Conservation (phyloP, 768 basidiomycete genomes). For the Mycena rosella region DNA sequence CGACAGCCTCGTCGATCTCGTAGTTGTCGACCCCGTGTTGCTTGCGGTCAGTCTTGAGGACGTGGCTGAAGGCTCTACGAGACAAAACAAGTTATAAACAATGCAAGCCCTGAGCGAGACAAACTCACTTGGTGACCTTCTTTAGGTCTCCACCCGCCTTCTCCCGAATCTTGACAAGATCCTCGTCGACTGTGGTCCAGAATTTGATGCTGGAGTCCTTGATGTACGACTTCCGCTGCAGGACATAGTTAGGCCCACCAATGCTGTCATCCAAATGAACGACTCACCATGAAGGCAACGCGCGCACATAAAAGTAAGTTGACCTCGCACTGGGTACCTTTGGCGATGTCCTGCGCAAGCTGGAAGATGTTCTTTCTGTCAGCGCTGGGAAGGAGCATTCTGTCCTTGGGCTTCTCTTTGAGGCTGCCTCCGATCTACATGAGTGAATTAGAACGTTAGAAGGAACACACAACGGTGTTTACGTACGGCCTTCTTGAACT, state of each 20-base stretch:
- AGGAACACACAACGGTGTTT: background rate
- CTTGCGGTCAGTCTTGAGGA: too few relatives aligned
- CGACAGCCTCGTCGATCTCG: too few relatives aligned
- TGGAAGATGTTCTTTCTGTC: conserved; percentile 7
- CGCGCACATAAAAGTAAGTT: conserved; percentile 8
- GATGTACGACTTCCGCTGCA: background rate
- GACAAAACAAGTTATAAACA: too few relatives aligned
- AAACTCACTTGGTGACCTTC: too few relatives aligned
- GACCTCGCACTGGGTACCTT: background rate
- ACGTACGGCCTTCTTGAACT: conserved; percentile 2
- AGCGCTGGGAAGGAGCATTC: background rate
- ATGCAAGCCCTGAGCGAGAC: too few relatives aligned
- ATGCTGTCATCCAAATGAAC: too few relatives aligned
- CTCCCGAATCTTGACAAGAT: background rate
- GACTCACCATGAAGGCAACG: background rate
- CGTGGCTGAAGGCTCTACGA: too few relatives aligned
- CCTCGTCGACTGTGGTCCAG: conserved; percentile 1
- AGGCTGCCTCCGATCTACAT: background rate
- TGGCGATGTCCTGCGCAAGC: background rate
- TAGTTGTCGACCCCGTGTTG: too few relatives aligned
- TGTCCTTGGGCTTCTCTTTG: background rate
- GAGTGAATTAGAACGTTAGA: background rate
- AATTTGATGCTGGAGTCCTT: background rate
- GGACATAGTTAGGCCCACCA: background rate
- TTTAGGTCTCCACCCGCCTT: background rate